These are phyloP conservation scores for Mucor velutinosus DNA, from an alignment of 371 early-diverging fungal species.

Conservation along the genomic window DNA sequence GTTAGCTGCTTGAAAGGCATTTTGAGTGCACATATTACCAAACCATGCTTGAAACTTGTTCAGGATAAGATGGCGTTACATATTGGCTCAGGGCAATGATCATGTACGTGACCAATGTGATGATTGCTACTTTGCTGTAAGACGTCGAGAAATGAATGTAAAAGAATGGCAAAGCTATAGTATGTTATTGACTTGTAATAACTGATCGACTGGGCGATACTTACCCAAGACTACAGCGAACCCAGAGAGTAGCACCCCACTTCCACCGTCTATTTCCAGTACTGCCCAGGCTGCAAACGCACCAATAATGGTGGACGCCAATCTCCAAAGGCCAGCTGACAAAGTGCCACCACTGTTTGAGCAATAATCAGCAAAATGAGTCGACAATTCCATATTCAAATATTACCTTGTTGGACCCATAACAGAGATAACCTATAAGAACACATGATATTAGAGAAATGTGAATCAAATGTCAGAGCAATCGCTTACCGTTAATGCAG, in stretches of 20 bases:
- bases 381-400: background rate
- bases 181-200: background rate
- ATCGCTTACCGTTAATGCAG: constrained; percentile 42
- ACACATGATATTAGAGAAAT: background rate
- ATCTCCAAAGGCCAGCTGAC: constrained; percentile 50
- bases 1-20: background rate
- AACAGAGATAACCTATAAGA: constrained; percentile 40
- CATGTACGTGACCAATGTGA: constrained; percentile 38
- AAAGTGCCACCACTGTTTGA: constrained; percentile 49
- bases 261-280: constrained; percentile 37
- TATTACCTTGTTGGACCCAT: constrained; percentile 55
- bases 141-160: constrained; percentile 45
- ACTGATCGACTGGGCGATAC: background rate
- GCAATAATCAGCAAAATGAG: background rate
- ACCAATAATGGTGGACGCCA: constrained; percentile 53
- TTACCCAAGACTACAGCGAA: constrained; percentile 58
- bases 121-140: constrained; percentile 38
- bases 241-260: constrained; percentile 46
- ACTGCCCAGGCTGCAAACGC: constrained; percentile 52
- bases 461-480: background rate
- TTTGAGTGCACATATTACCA: constrained; percentile 24
- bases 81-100: constrained; percentile 39
- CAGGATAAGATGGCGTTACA: constrained; percentile 21
- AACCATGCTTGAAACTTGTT: constrained; percentile 32
- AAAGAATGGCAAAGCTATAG: constrained; percentile 43